These are phyloP conservation scores for Epithele typhae DNA, from an alignment of 768 basidiomycete genomes.

Conservation along the genomic window DNA sequence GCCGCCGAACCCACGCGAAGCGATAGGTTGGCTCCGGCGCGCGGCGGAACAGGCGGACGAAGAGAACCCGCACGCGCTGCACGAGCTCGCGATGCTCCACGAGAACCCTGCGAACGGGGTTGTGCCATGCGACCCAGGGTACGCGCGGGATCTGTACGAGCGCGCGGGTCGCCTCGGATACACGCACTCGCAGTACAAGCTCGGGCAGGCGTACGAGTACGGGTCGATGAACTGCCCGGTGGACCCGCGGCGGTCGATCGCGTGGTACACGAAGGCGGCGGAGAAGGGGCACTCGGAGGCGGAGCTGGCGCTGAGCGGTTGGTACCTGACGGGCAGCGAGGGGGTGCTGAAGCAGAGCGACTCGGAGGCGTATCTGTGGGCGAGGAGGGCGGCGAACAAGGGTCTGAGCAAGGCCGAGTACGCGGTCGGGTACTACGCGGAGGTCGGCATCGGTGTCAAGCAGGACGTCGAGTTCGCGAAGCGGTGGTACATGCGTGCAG, in stretches of 20 bases:
- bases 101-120: slow-evolving; percentile 64
- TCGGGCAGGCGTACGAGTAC: slow-evolving; percentile 94
- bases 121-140: slow-evolving; percentile 74
- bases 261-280: slow-evolving; percentile 98
- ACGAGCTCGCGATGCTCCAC: slow-evolving; percentile 88
- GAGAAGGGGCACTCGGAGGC: slow-evolving; percentile 95
- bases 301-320: slow-evolving; percentile 93
- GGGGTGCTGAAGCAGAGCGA: slow-evolving; percentile 97
- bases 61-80: slow-evolving; percentile 95
- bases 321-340: slow-evolving; percentile 96
- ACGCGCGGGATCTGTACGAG: slow-evolving; percentile 82
- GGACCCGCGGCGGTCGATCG: slow-evolving; percentile 91
- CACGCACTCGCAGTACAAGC: slow-evolving; percentile 90
- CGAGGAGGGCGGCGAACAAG: slow-evolving; percentile 92
- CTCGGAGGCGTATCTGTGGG: slow-evolving; percentile 99
- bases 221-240: slow-evolving; percentile 85
- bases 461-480: slow-evolving; percentile 95
- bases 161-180: slow-evolving; percentile 93
- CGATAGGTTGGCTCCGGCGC: slow-evolving; percentile 89
- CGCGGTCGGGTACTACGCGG: slow-evolving; percentile 97
- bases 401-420: slow-evolving; percentile 97
- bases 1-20: slow-evolving; percentile 83
- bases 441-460: slow-evolving; percentile 96
- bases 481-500: slow-evolving; percentile 98
- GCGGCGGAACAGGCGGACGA: slow-evolving; percentile 98